Evolutionary conservation across 306 rosid species (phyloP).

Genomic region (Lotus japonicus): DNA sequence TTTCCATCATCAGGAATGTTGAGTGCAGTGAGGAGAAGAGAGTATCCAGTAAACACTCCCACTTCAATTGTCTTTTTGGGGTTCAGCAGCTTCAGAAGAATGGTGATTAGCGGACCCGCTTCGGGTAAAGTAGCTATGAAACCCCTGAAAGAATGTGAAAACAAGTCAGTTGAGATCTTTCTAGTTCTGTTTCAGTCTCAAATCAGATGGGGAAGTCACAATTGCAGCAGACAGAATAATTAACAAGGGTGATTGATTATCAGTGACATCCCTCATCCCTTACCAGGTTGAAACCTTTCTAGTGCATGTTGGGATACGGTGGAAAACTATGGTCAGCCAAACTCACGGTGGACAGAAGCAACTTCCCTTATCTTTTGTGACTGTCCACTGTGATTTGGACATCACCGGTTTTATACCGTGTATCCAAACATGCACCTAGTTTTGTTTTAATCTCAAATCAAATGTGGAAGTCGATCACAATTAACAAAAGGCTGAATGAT

Average conservation of each 20-base stretch:
- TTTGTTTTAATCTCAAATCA: not conserved
- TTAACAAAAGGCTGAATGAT: not conserved
- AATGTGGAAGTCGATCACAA: not conserved
- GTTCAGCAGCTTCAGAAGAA: conserved; percentile 42
- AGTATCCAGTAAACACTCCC: conserved; percentile 58
- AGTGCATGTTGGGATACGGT: too few species aligned
- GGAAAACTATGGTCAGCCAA: too few species aligned
- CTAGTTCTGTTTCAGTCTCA: not conserved
- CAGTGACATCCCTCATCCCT: too few species aligned
- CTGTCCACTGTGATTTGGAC: too few species aligned
- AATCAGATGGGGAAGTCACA: not conserved
- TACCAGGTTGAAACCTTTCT: too few species aligned
- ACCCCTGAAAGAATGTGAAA: conserved; percentile 27
- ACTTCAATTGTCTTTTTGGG: conserved; percentile 55
- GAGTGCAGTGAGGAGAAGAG: conserved; percentile 65
- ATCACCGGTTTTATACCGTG: too few species aligned
- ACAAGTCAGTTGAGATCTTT: not conserved
- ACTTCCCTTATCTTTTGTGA: too few species aligned
- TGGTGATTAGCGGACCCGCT: conserved; percentile 38
- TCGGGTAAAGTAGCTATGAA: conserved; percentile 37
- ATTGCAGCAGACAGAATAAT: not conserved
- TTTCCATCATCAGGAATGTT: conserved; percentile 46
- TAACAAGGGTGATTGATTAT: conserved; percentile 40
- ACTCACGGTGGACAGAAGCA: too few species aligned
- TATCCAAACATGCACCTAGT: too few species aligned